Base-by-base conservation (phyloP, 1,139 yeast genomes). In the Sugiyamaella pinicola region DNA sequence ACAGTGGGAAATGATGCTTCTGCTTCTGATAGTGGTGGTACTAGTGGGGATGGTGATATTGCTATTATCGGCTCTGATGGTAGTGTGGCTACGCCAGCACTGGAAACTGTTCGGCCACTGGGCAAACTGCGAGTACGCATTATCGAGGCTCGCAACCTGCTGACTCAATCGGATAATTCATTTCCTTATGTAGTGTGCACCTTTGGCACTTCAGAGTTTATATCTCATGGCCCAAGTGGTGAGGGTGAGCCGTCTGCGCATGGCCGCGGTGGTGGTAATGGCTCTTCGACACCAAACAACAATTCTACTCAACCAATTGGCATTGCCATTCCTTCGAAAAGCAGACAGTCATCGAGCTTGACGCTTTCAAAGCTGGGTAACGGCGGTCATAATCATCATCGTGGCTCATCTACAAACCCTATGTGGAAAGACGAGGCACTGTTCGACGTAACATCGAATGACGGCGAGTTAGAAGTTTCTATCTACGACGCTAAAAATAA, bases 171-270 rank as follows among this genome's bases (percentile, higher is more conserved):
- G 2, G 74, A 78, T 10, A 69, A 69, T 59, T 78, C 89, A 7
- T 85, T 82, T 62, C 96, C 96, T 2, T 91, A 91, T 68, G 96
- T 88, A 21, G 96, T 91, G 31, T 88, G 96, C 69, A 87, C 96
- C 1, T 91, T 87, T 72, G 96, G 90, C 67, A 85, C 95, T 58
- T 85, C 96, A 1, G 98, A 91, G 72, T 87, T 85, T 61, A 90
- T 91, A 56, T 91, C 93, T 13, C 45, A 61, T 10, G 64, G 63
- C 22, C 52, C 58, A 22, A 38, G 54, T 17, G 52, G 50, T 9
- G 41, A 44, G n/a, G 21, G 58, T 54, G 62, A 65, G 13, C 17
- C 24, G 24, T n/a, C n/a, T n/a, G n/a, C n/a, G n/a, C n/a, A n/a
- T 31, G 18, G 22, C 7, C 18, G 13, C 4, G 28, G 31, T 19